Conservation (phyloP, 176 grass and related monocot species). For the Lolium rigidum region DNA sequence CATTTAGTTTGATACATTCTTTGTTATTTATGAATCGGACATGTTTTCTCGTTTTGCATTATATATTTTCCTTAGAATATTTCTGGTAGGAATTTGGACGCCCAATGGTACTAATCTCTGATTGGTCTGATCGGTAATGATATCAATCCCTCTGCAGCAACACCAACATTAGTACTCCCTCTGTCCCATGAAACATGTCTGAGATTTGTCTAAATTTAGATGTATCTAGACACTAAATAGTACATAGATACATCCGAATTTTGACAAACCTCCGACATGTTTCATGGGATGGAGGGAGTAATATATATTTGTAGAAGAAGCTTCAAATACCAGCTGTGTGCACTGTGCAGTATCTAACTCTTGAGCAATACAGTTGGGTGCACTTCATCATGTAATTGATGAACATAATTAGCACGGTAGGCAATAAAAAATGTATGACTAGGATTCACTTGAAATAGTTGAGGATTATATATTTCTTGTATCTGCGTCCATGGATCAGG, state of each 20-base stretch:
- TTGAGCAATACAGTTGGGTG: conserved; percentile 15
- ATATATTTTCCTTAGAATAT: not conserved
- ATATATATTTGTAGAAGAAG: conserved; percentile 24
- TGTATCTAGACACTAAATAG: too few species aligned
- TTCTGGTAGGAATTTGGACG: conserved; percentile 2
- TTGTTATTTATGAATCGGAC: too few species aligned
- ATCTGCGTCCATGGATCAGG: conserved; percentile 5
- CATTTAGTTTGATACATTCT: too few species aligned
- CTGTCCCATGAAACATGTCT: too few species aligned
- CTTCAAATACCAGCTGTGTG: conserved; percentile 17
- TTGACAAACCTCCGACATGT: too few species aligned
- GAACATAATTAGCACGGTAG: not conserved
- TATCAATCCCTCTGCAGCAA: not conserved
- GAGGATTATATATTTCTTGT: not conserved
- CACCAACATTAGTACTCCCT: too few species aligned
- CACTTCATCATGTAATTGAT: conserved; percentile 40
- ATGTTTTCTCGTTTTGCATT: too few species aligned
- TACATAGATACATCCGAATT: too few species aligned
- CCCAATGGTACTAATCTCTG: not conserved
- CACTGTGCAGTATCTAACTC: not conserved
- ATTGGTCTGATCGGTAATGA: conserved; percentile 1
- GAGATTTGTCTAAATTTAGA: too few species aligned
- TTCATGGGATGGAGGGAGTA: too few species aligned
- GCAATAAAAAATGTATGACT: not conserved
- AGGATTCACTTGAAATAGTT: conserved; percentile 15